Percentiles rank a stretch among this genome's conserved stretches.
Conservation (phyloP, 345 rosid species). For the Psidium guajava region DNA sequence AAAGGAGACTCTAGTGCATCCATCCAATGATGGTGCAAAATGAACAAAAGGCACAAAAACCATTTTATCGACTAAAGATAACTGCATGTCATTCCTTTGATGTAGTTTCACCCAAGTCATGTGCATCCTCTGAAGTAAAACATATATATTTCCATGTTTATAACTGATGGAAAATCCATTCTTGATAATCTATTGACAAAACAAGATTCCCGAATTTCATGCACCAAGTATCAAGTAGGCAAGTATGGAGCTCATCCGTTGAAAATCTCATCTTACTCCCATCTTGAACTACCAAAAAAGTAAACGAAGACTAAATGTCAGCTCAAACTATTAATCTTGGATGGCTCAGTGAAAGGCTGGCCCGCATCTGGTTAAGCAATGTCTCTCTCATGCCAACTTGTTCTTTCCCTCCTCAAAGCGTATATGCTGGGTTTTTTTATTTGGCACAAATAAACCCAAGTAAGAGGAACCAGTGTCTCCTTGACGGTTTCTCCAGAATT, state of each 20-base stretch:
- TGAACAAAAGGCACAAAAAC: not conserved
- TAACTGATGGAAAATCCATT: not conserved
- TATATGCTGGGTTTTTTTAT: not conserved
- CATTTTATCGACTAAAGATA: not conserved
- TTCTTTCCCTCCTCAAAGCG: not conserved
- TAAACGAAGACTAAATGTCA: not conserved
- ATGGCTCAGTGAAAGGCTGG: not conserved
- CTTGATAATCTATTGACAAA: not conserved
- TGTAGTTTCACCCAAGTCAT: not conserved
- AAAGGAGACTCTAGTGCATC: not conserved
- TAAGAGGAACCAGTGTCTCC: not conserved
- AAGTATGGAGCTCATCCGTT: not conserved
- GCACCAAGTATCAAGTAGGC: not conserved
- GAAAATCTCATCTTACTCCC: not conserved
- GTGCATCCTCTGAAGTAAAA: not conserved
- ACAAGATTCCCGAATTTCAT: not conserved
- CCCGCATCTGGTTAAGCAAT: not conserved
- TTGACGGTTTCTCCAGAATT: not conserved
- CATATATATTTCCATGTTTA: not conserved
- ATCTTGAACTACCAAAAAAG: not conserved
- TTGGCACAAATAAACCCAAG: not conserved
- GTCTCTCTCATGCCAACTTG: not conserved
- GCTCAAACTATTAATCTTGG: not conserved
- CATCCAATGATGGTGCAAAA: not conserved
- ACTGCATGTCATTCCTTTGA: not conserved